phyloP scores from a whole-genome alignment of 805 yeast genomes.

The Gaillardinia entomophila region DNA sequence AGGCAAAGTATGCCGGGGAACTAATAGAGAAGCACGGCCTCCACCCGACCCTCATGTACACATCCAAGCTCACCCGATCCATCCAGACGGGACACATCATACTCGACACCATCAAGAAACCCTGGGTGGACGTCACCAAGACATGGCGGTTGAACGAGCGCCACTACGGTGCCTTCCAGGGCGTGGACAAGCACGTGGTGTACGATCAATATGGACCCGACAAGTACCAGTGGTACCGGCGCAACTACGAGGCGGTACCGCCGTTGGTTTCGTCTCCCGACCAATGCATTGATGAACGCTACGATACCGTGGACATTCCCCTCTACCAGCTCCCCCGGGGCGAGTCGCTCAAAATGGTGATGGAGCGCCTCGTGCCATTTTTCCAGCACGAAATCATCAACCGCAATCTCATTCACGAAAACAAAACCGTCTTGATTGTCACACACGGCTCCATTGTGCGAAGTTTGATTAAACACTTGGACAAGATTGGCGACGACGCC shows the following conservation, averaged over 20 bases:
- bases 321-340: slow-evolving; percentile 24
- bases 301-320: slow-evolving; percentile 15
- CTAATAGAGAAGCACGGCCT: slow-evolving; percentile 22
- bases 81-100: slow-evolving; percentile 38
- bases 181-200: slow-evolving; percentile 31
- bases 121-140: slow-evolving; percentile 34
- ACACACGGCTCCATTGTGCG: slow-evolving; percentile 41
- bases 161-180: slow-evolving; percentile 40
- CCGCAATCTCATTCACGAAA: slow-evolving; percentile 14
- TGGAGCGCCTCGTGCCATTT: slow-evolving; percentile 36
- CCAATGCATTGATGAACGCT: slow-evolving; percentile 30
- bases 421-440: slow-evolving; percentile 30
- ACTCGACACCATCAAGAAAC: slow-evolving; percentile 21
- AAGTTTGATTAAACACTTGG: slow-evolving; percentile 33
- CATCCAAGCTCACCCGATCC: slow-evolving; percentile 34
- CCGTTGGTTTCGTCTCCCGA: slow-evolving; percentile 25
- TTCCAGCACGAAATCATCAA: slow-evolving; percentile 22
- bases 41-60: slow-evolving; percentile 29
- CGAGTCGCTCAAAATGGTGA: slow-evolving; percentile 33
- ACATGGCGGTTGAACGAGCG: slow-evolving; percentile 40
- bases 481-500: slow-evolving; percentile 29
- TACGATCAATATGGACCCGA: slow-evolving; percentile 29
- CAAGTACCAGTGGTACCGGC: slow-evolving; percentile 32
- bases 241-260: slow-evolving; percentile 34
- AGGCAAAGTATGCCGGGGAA: slow-evolving; percentile 34